Evolutionary conservation across 345 rosid species (phyloP).

Genomic region (Populus nigra): DNA sequence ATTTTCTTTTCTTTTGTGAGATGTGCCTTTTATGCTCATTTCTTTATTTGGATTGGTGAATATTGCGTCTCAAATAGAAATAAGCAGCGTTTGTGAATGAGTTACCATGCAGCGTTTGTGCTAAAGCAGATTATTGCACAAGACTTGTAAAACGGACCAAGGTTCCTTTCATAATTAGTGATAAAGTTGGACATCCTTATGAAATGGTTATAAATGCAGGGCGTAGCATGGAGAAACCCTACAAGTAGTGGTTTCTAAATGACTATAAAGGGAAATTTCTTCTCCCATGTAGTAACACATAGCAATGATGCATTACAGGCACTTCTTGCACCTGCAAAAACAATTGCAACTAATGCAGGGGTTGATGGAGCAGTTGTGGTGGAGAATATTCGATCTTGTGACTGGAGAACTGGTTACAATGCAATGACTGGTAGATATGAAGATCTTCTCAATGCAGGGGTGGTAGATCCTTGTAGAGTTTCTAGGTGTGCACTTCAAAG

Average conservation of each 20-base stretch:
- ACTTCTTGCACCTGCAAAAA: conserved; percentile 67
- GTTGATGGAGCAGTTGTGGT: conserved; percentile 73
- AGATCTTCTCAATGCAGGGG: conserved; percentile 70
- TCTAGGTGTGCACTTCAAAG: conserved; percentile 75
- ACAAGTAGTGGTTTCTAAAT: background rate
- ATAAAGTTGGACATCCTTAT: background rate
- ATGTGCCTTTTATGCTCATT: background rate
- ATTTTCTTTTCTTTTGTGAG: background rate
- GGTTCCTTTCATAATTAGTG: background rate
- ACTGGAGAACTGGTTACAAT: conserved; percentile 74
- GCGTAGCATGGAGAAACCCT: background rate
- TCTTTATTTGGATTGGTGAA: too few relatives aligned
- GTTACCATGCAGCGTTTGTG: too few relatives aligned
- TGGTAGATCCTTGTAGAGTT: conserved; percentile 75
- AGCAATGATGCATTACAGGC: conserved; percentile 42
- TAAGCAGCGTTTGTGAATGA: too few relatives aligned
- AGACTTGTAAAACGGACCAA: background rate
- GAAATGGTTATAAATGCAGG: background rate
- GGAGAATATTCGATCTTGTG: conserved; percentile 55
- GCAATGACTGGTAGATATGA: conserved; percentile 69
- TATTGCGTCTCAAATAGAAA: too few relatives aligned
- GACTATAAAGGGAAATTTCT: background rate
- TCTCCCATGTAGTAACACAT: background rate
- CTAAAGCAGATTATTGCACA: too few relatives aligned
- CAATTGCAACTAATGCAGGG: conserved; percentile 78